Evolutionary conservation across 257 asterid genomes (phyloP), one percentile per base, ranked within the genome.

Genomic region (Scutellaria galericulata): DNA sequence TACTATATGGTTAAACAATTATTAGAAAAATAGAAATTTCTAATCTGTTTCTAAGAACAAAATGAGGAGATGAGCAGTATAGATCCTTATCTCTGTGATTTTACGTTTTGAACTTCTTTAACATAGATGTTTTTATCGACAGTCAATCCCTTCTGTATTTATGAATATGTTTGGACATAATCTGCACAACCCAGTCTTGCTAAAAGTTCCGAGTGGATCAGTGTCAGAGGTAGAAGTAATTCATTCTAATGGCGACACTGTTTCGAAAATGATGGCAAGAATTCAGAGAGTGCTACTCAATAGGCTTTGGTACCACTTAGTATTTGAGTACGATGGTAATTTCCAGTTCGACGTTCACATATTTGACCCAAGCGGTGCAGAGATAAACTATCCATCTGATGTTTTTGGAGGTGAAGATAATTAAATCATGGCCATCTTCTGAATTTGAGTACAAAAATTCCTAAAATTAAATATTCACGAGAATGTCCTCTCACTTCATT

Each of bases 101-200:
- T 31, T 31, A 31, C 2, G 37, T 31, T 31, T 31, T 31, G 5
- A 2, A 31, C 37, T 31, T 31, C 37, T 31, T 31, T 31, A 31
- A 31, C 37, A 31, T 31, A 1, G 37, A 44, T 9, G 47, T 42
- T 40, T 70, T 57, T 11, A 58, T 31, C 46, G 8, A 40, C 82
- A 82, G 92, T 80, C 37, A 71, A 77, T 86, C 63, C 89, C 89
- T 7, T 12, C 69, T 4, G 68, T 48, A 6, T 86, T 84, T 74
- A 58, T 35, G 37, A 67, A 50, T 35, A 64, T 54, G 54, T 54
- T 79, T n/a, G 83, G 82, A 10, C 41, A 62, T 0, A 40, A 22
- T 44, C 62, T 86, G 39, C 67, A 64, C 8, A 72, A 76, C 53
- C n/a, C 7, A 3, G 75, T 77, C 24, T 64, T 11, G n/a, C 68